Percentiles rank a stretch among this genome's conserved stretches.
These are phyloP conservation scores for Fusarium subtropicale DNA, from an alignment of 2,329 filamentous ascomycete species.

Conservation along the genomic window DNA sequence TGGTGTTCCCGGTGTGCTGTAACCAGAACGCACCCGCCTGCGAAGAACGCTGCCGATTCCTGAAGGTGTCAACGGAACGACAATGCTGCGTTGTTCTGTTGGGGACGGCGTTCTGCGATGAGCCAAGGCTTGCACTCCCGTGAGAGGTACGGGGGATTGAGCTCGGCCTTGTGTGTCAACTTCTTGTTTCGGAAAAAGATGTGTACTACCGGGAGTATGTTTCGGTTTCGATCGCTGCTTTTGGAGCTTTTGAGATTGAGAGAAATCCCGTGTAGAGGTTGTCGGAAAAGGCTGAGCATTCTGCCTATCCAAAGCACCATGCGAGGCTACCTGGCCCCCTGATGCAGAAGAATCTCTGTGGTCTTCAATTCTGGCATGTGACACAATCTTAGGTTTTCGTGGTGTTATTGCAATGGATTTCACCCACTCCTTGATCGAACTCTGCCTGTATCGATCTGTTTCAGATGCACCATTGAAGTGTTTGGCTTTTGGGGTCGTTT, in stretches of 20 bases:
- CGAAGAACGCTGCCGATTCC: constrained; percentile 45
- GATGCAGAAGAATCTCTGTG: not conserved
- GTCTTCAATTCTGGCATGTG: not conserved
- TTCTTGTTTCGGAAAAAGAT: constrained; percentile 24
- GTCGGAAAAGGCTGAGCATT: constrained; percentile 6
- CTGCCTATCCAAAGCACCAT: not conserved
- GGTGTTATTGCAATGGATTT: constrained; percentile 23
- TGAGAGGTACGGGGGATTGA: constrained; percentile 3
- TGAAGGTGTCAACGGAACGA: constrained; percentile 37
- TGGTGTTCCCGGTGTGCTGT: constrained; percentile 30
- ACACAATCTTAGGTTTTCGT: constrained; percentile 12
- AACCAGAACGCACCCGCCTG: constrained; percentile 41
- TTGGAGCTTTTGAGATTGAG: constrained; percentile 11
- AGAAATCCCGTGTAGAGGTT: constrained; percentile 22
- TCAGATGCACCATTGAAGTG: constrained; percentile 5
- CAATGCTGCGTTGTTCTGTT: constrained; percentile 5
- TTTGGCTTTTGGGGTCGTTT: constrained; percentile 6
- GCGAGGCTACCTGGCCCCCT: not conserved
- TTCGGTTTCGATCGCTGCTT: constrained; percentile 8
- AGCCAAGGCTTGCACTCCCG: not conserved
- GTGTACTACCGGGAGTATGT: constrained; percentile 8
- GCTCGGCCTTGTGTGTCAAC: constrained; percentile 14
- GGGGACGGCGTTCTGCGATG: constrained; percentile 23
- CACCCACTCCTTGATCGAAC: constrained; percentile 21
- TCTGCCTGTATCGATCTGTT: constrained; percentile 10